Evolutionary conservation across 2,329 filamentous ascomycete species (phyloP).

Genomic region (Tolypocladium inflatum): DNA sequence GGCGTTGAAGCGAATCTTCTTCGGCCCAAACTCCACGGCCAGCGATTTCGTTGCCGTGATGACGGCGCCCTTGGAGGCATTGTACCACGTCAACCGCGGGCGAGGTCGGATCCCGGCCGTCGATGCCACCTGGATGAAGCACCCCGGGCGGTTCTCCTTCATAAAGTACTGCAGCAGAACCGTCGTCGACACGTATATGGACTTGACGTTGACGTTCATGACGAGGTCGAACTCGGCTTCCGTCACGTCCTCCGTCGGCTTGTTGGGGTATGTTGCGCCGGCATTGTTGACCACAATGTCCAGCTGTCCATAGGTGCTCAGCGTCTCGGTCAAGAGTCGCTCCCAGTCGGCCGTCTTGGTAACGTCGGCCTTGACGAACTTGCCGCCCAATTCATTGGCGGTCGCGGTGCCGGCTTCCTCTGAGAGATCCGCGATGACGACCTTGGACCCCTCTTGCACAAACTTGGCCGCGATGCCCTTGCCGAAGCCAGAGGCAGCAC

Average conservation of each 20-base stretch:
- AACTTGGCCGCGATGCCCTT: constrained; percentile 52
- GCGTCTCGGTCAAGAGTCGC: constrained; percentile 30
- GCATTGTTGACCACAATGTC: constrained; percentile 55
- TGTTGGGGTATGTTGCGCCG: constrained; percentile 48
- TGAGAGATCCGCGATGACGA: constrained; percentile 54
- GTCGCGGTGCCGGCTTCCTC: constrained; percentile 37
- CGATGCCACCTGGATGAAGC: constrained; percentile 57
- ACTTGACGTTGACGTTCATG: constrained; percentile 61
- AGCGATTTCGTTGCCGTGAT: constrained; percentile 48
- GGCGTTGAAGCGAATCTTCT: constrained; percentile 64
- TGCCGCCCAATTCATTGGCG: constrained; percentile 32
- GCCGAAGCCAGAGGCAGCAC: constrained; percentile 55
- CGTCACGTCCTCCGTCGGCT: constrained; percentile 53
- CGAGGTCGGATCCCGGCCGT: constrained; percentile 51
- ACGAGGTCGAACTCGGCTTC: constrained; percentile 58
- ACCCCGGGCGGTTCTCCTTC: constrained; percentile 44
- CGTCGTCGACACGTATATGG: constrained; percentile 50
- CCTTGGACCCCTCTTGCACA: constrained; percentile 47
- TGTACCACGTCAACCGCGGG: constrained; percentile 59
- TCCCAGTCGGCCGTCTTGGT: constrained; percentile 45
- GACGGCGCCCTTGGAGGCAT: constrained; percentile 58
- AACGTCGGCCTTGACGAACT: constrained; percentile 38
- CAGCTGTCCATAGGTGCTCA: constrained; percentile 38
- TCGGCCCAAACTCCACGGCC: constrained; percentile 62
- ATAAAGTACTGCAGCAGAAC: constrained; percentile 53